Evolutionary conservation across 2,329 filamentous ascomycete genomes (phyloP), one percentile per base, ranked within the genome.

Genomic region (Penicillium sumatraense): DNA sequence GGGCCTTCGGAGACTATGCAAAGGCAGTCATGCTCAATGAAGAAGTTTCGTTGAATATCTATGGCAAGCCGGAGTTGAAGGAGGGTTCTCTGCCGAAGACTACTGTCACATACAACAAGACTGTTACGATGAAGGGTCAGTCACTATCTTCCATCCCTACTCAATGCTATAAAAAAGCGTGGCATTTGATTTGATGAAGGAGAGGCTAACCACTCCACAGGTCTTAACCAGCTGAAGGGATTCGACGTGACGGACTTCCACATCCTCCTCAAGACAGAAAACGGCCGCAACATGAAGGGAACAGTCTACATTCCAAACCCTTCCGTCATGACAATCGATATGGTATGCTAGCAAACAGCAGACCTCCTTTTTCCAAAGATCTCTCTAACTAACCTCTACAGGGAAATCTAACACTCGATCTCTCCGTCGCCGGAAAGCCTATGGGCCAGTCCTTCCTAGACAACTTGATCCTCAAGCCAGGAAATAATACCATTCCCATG

Each of bases 261-360:
- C 31, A 75, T 85, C 60, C 70, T 80, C 53, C 65, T 72, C 8
- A 70, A 68, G 27, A 53, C 67, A 1, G 54, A 70, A 23, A 78
- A 82, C 58, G 79, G 78, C 42, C 76, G 78, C 54, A 87, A 86
- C 68, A 76, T 85, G 63, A 67, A 78, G 20, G 85, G 82, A 62
- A 78, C 72, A 11, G 80, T 84, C 44, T 75, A 68, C 57, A 83
- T 88, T 47, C 84, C 84, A 56, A 88, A 87, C 66, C 84, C 84
- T 0, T 83, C 83, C 2, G 76, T 84, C 51, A 74, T 86, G 71
- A 83, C 80, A 4, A 71, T 86, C 53, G 71, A 75, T 40, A 75
- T 87, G 76, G 75, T 57, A 53, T 14, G 53, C 29, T 31, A 11
- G 26, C 24, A 18, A 31, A 31, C 8, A 31, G 10, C 5, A 27